These are phyloP conservation scores for Thuidium tamariscinum DNA, from an alignment of 225 moss, liverwort and hornwort genomes.

Conservation along the genomic window DNA sequence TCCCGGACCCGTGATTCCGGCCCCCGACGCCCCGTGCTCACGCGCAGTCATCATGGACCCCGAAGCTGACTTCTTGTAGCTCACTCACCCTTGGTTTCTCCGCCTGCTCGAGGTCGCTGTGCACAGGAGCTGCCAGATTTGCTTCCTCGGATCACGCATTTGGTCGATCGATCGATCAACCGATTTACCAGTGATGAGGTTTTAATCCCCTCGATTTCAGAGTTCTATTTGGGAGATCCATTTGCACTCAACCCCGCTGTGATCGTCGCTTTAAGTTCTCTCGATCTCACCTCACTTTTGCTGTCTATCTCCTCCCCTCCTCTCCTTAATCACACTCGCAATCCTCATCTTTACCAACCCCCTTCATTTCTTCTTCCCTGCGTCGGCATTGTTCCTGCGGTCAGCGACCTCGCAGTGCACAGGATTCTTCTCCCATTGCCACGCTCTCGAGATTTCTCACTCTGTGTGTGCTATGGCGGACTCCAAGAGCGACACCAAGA, in stretches of 20 bases:
- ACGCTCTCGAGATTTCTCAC: background rate
- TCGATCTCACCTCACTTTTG: background rate
- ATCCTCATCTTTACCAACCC: background rate
- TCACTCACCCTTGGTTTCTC: background rate
- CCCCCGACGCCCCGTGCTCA: background rate
- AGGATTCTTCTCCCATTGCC: background rate
- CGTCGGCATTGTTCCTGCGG: background rate
- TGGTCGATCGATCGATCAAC: background rate
- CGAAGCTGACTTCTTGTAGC: background rate
- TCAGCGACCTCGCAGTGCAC: background rate
- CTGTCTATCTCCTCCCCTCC: background rate
- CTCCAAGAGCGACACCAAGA: conserved; percentile 10
- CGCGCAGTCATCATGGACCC: background rate
- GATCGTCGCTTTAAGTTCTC: background rate
- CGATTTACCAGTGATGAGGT: background rate
- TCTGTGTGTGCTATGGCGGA: conserved; percentile 19
- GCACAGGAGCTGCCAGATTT: background rate
- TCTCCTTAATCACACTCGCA: background rate
- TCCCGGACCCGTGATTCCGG: background rate
- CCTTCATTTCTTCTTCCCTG: background rate
- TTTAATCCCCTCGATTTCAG: conserved; percentile 1
- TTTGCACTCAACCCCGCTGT: background rate
- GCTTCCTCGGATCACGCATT: background rate
- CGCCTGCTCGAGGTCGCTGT: background rate
- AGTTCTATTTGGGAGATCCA: background rate